These are phyloP conservation scores for Aspergillus neoniger DNA, from an alignment of 2,329 filamentous ascomycete genomes.

Conservation along the genomic window DNA sequence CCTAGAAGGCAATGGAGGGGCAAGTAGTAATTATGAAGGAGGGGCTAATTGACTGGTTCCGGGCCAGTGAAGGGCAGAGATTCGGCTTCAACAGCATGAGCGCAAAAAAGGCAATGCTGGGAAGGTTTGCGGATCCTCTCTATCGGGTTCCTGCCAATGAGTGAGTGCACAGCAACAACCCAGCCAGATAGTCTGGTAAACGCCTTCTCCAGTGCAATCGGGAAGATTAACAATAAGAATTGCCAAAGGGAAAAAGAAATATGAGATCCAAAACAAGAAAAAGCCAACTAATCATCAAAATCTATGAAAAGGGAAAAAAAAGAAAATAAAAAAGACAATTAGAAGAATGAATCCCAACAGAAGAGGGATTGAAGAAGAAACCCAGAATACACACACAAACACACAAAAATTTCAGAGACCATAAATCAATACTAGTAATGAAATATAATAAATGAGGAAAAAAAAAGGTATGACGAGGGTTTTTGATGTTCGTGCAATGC, in stretches of 20 bases:
- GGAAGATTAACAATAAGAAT: conserved; percentile 15
- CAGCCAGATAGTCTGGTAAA: conserved; percentile 9
- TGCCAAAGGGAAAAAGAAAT: conserved; percentile 1
- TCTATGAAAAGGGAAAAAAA: not conserved
- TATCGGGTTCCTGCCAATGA: conserved; percentile 14
- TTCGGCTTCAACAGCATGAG: conserved; percentile 25
- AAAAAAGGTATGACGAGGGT: conserved; percentile 7
- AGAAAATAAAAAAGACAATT: not conserved
- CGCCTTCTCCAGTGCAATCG: not conserved
- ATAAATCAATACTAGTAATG: not conserved
- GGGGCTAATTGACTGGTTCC: conserved; percentile 22
- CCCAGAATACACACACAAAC: conserved; percentile 4
- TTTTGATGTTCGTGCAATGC: conserved; percentile 6
- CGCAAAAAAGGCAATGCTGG: conserved; percentile 26
- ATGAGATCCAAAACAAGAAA: not conserved
- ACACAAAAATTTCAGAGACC: conserved; percentile 4
- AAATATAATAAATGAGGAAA: not conserved
- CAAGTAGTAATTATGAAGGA: conserved; percentile 9
- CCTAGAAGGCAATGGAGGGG: conserved; percentile 12
- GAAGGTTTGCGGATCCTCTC: conserved; percentile 22
- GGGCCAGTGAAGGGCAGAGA: conserved; percentile 21
- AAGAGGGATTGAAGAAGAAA: not conserved
- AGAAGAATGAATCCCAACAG: not conserved
- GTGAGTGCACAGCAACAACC: conserved; percentile 14
- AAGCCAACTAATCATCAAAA: not conserved